Evolutionary conservation across 176 grass and related monocot genomes (phyloP).

Genomic region (Oryza australiensis): DNA sequence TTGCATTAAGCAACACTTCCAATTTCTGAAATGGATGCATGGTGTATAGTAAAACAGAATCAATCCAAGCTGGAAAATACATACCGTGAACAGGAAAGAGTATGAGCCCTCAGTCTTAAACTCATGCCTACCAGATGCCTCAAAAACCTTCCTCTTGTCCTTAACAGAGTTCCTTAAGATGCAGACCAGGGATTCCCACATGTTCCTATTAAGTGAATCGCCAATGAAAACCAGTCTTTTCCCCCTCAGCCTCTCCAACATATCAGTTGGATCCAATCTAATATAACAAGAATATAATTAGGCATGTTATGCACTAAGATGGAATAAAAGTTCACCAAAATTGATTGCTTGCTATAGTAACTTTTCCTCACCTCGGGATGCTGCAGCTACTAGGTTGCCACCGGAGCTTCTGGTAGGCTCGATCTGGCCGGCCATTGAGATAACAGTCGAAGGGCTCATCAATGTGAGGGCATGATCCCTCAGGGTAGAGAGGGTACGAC

Average conservation of each 20-base stretch:
- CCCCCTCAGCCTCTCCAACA: conserved; percentile 83
- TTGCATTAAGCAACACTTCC: background rate
- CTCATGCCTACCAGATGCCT: conserved; percentile 72
- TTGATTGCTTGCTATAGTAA: background rate
- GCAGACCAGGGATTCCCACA: conserved; percentile 98
- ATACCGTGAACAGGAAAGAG: conserved; percentile 87
- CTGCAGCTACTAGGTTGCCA: conserved; percentile 76
- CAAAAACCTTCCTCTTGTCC: conserved; percentile 89
- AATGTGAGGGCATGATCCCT: conserved; percentile 81
- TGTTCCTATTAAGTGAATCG: conserved; percentile 92
- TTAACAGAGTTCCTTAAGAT: conserved; percentile 68
- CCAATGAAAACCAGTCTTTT: conserved; percentile 82
- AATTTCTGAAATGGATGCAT: conserved; percentile 21
- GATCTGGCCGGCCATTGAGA: conserved; percentile 69
- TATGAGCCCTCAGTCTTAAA: conserved; percentile 84
- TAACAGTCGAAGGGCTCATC: conserved; percentile 93
- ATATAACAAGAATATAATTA: conserved; percentile 13
- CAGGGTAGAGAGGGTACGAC: conserved; percentile 66
- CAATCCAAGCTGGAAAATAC: background rate
- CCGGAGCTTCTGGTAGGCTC: conserved; percentile 73
- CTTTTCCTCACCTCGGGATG: conserved; percentile 69
- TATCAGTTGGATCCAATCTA: conserved; percentile 76
- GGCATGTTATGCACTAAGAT: conserved; percentile 19
- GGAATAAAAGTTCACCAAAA: conserved; percentile 25
- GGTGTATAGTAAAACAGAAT: conserved; percentile 14